A percentile compares a stretch with the other conserved stretches of the same genome.
phyloP scores from a whole-genome alignment of 352 stramenopile species.

The Phytophthora cactorum region DNA sequence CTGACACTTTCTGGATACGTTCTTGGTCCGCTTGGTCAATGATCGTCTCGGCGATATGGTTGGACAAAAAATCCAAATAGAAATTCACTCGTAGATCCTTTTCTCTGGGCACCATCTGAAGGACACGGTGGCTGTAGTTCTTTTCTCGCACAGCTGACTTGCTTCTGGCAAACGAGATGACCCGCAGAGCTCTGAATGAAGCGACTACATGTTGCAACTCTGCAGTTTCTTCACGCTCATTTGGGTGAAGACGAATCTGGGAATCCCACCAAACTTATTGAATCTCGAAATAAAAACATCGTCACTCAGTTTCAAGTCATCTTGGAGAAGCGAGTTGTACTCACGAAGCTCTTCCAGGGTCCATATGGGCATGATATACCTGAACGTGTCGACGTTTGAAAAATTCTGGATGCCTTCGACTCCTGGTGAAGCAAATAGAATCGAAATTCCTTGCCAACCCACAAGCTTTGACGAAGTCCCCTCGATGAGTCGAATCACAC shows the following conservation, averaged over 20 bases:
- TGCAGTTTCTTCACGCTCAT: neutral
- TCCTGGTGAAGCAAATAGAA: neutral
- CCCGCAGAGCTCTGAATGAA: neutral
- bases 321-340: slow-evolving; percentile 8
- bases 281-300: slow-evolving; percentile 17
- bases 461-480: neutral
- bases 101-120: neutral
- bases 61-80: slow-evolving; percentile 23
- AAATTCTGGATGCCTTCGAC: neutral
- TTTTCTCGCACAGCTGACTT: neutral
- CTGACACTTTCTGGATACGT: slow-evolving; percentile 12
- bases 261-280: slow-evolving; percentile 14
- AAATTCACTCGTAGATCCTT: slow-evolving; percentile 6
- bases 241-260: neutral
- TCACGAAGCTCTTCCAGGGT: slow-evolving; percentile 13
- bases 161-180: neutral
- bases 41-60: slow-evolving; percentile 14
- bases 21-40: slow-evolving; percentile 9
- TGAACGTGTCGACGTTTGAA: neutral
- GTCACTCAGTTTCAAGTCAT: slow-evolving; percentile 4
- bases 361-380: slow-evolving; percentile 13
- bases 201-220: neutral
- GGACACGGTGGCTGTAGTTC: neutral
- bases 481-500: slow-evolving; percentile 1
- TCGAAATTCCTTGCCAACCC: neutral